Base-by-base conservation (phyloP, 2,329 filamentous ascomycete species). In the Biscogniauxia sp. region DNA sequence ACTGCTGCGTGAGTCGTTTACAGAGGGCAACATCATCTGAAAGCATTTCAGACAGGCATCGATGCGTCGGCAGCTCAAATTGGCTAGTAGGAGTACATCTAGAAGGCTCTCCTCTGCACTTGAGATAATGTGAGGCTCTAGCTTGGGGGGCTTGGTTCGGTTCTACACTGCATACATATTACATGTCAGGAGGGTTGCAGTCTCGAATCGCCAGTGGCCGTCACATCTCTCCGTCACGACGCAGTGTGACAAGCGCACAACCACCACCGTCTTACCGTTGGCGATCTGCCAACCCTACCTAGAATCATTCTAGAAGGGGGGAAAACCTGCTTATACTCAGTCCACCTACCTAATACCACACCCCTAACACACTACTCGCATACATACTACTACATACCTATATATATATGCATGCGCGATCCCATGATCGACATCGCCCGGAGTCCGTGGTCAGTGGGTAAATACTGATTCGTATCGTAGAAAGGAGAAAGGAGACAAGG, bases 231-330 rank as follows among this genome's bases (percentile, higher is more conserved):
- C 17, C 37, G n/a, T 45, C 37, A 45, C 37, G 37, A 45, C 7
- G 37, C 17, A 45, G 37, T 45, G 37, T 45, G 37, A 45, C 37
- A 11, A n/a, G 13, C 37, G 37, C 37, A 45, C 37, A n/a, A n/a
- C 17, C 37, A 45, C 41, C 54, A 20, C 20, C 51, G 49, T 56
- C 45, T 37, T 26, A 15, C 37, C 55, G 49, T 49, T 28, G 20
- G 51, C 2, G 11, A 25, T 23, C 7, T 13, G 19, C 53, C 28
- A 53, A 50, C 56, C 26, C 51, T 57, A 57, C 26, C 51, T 57
- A 57, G 51, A 54, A 45, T 50, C 20, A 28, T 57, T 57, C 56
- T 54, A 57, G 56, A 57, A 57, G 25, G 26, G 25, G 26, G 52
- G 3, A 23, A 37, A 26, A n/a, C 37, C 37, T 45, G 37, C n/a